A percentile compares a stretch with the other conserved stretches of the same genome.
Conservation (phyloP, 306 rosid genomes). For the Glycine soja region DNA sequence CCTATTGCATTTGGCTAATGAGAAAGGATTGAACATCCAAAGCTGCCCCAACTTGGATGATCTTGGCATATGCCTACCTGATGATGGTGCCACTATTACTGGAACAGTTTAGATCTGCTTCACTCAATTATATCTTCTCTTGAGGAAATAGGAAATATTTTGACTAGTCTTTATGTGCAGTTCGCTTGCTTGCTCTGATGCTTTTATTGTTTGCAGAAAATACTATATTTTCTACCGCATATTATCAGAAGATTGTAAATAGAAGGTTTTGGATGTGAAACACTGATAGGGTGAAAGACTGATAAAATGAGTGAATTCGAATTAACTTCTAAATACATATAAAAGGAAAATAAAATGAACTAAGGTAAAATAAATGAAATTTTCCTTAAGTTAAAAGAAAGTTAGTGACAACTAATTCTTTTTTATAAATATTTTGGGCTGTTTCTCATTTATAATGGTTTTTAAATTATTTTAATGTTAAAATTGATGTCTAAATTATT, state of each 20-base stretch:
- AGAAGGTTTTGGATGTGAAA: conserved; percentile 9
- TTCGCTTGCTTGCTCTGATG: conserved; percentile 39
- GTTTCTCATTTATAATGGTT: no score
- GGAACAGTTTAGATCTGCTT: conserved; percentile 42
- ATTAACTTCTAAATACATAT: neutral
- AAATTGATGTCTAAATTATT: no score
- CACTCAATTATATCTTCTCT: conserved; percentile 8
- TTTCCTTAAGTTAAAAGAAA: neutral
- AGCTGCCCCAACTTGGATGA: conserved; percentile 72
- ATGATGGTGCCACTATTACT: conserved; percentile 26
- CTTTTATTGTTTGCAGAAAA: conserved; percentile 11
- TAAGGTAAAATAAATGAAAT: neutral
- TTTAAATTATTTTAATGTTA: no score
- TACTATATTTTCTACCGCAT: neutral
- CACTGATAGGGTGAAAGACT: neutral
- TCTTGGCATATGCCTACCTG: conserved; percentile 59
- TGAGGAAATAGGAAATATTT: conserved; percentile 22
- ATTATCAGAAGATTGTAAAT: conserved; percentile 23
- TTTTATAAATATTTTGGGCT: no score
- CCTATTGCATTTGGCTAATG: conserved; percentile 87
- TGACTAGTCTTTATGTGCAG: conserved; percentile 27
- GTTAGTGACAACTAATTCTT: no score
- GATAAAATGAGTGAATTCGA: neutral
- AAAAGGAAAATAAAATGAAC: neutral
- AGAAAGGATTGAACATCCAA: conserved; percentile 76